Evolutionary conservation across 2,329 filamentous ascomycete genomes (phyloP).

Genomic region (Aspergillus caelatus): DNA sequence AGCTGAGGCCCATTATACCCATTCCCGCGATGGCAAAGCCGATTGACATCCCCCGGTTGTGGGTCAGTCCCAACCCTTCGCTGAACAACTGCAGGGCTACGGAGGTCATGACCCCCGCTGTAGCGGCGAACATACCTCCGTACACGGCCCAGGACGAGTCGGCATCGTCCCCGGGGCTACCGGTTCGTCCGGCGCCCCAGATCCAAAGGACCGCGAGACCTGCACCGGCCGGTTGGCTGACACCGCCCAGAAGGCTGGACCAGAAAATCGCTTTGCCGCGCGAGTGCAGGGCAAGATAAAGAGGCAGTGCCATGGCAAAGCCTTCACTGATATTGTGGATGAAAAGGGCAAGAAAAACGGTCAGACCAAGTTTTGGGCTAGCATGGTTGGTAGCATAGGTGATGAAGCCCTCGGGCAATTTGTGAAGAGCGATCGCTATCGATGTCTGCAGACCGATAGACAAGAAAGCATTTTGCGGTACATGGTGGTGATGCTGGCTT

Average conservation of each 20-base stretch:
- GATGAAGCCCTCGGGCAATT: slow-evolving; percentile 84
- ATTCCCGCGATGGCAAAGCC: slow-evolving; percentile 61
- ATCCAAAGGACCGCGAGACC: slow-evolving; percentile 86
- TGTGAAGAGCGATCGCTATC: slow-evolving; percentile 92
- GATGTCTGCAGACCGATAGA: slow-evolving; percentile 95
- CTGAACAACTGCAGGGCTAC: slow-evolving; percentile 88
- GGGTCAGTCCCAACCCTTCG: slow-evolving; percentile 78
- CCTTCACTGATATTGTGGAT: slow-evolving; percentile 99
- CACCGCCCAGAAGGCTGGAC: slow-evolving; percentile 79
- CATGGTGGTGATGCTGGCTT: slow-evolving; percentile 81
- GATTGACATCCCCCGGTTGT: slow-evolving; percentile 41
- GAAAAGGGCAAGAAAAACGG: slow-evolving; percentile 92
- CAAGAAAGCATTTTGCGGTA: slow-evolving; percentile 89
- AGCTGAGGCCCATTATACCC: slow-evolving; percentile 81
- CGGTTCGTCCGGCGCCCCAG: slow-evolving; percentile 62
- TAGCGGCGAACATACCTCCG: slow-evolving; percentile 76
- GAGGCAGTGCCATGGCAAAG: slow-evolving; percentile 87
- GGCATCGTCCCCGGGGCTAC: slow-evolving; percentile 28
- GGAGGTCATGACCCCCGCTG: slow-evolving; percentile 92
- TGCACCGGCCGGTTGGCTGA: slow-evolving; percentile 85
- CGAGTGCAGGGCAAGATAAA: slow-evolving; percentile 87
- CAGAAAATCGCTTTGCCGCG: slow-evolving; percentile 81
- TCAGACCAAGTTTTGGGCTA: slow-evolving; percentile 82
- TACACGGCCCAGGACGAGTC: slow-evolving; percentile 58
- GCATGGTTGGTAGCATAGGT: slow-evolving; percentile 98